Evolutionary conservation across 192 early-diverging fungal genomes (phyloP), one percentile per base, ranked within the genome.

Genomic region (Haplosporangium gracile): DNA sequence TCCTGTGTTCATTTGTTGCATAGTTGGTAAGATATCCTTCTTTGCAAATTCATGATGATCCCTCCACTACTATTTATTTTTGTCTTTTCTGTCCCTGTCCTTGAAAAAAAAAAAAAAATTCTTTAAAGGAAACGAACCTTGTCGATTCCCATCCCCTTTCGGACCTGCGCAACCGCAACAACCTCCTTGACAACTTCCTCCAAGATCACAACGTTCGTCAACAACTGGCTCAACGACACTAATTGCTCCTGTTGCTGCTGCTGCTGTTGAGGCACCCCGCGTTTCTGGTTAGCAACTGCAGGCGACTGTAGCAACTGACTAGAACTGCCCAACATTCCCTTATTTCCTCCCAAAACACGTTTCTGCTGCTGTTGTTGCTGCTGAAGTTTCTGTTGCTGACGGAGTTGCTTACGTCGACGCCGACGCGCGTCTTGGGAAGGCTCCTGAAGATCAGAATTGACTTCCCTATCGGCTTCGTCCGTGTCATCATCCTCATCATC

Each of bases 131-230:
- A 90, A 74, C 89, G 82, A 53, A 91, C 87, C 72, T 92, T 91
- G 81, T 96, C 95, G 57, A 94, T 91, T 11, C 95, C 94, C 72
- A 94, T 88, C 81, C 93, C 93, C 82, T 93, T 92, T 15, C 95
- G 92, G 22, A 95, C 95, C 79, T 96, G 95, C 53, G 98, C 89
- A 32, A 96, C 88, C n/a, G 97, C 95, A 18, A 97, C 91, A 15
- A 98, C 90, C 88, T 99, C 98, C 82, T 99, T 99, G 63, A 96
- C 94, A 26, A 94, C 94, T 86, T 99, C 98, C 74, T 99, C 95
- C 75, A 99, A 76, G 57, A 97, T 96, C 26, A 99, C 93, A 32
- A 97, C 95, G 88, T 99, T 99, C 75, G 96, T 97, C n/a, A 97
- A 86, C 73, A 98, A 91, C 84, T 90, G 89, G 16, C 89, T 82